Evolutionary conservation across 2,329 filamentous ascomycete species (phyloP).

Genomic region (Helminthosporium solani): DNA sequence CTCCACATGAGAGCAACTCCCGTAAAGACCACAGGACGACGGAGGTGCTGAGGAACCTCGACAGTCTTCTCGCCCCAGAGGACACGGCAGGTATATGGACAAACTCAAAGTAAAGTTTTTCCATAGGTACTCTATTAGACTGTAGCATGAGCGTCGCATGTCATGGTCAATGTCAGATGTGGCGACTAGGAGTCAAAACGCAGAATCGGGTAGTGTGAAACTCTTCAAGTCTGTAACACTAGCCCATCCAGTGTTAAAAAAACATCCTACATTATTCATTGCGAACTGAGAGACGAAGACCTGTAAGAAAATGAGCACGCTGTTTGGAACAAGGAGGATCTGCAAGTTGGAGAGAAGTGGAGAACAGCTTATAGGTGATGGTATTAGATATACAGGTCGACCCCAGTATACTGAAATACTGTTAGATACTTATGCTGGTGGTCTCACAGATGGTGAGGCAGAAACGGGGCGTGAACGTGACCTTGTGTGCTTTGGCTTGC

Average conservation of each 20-base stretch:
- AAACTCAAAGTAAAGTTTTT: too few species aligned
- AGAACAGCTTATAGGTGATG: neutral
- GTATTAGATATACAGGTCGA: too few species aligned
- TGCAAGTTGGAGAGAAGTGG: neutral
- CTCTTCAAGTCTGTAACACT: neutral
- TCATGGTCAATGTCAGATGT: constrained; percentile 2
- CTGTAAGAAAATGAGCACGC: neutral
- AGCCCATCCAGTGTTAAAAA: neutral
- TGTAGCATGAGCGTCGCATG: constrained; percentile 6
- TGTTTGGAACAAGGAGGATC: neutral
- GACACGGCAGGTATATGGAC: constrained; percentile 11
- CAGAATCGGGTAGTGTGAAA: constrained; percentile 2
- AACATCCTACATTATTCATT: constrained; percentile 1
- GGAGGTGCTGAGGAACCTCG: neutral
- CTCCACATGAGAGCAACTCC: neutral
- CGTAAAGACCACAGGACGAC: neutral
- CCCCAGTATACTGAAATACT: too few species aligned
- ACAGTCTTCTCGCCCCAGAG: neutral
- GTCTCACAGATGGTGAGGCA: too few species aligned
- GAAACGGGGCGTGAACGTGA: neutral
- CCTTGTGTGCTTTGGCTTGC: too few species aligned
- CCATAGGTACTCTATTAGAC: too few species aligned
- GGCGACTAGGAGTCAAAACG: neutral
- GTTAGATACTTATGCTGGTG: too few species aligned
- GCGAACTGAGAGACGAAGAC: neutral